Evolutionary conservation across 2,329 filamentous ascomycete genomes (phyloP), one percentile per base, ranked within the genome.

Genomic region (Pezicula rhizophila): DNA sequence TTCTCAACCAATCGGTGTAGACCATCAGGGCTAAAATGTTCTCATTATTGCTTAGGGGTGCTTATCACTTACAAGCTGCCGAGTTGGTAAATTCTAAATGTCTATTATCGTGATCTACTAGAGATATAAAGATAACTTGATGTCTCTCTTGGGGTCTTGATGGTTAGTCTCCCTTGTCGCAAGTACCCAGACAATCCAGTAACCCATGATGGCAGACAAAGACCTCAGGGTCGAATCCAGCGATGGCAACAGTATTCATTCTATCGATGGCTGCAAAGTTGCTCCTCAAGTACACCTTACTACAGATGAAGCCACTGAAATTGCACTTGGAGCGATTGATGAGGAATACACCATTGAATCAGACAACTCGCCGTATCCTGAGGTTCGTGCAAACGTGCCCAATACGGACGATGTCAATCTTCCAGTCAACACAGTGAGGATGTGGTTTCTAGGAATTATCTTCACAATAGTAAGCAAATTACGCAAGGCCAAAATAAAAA

Each of bases 351-450:
- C 48, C 17, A 45, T 51, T 12, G 40, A 42, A 2, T 42, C 40
- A 5, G 40, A 47, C 26, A 41, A 47, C 26, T 84, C 80, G 3
- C 82, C 81, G 0, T 85, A 84, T 57, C 76, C 80, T 20, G 81
- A 85, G 38, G 45, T 50, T 14, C 48, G 39, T 14, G 79, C 80
- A 18, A 79, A 80, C 4, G 80, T 84, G 2, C 71, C 70, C 43
- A 83, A 83, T 60, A 79, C 75, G 52, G 81, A 85, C 59, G 75
- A 84, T 55, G n/a, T 31, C 18, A 75, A 80, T 39, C 61, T 83
- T 23, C 81, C 81, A 0, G 82, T 79, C 67, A 84, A 81, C 61
- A 85, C 82, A 0, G 66, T 84, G 18, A 74, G 80, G 40, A 79
- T 79, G 26, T 84, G 80, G 80, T 71, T 71, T 2, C 82, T 84